These are phyloP conservation scores for Penicillium desertorum DNA, from an alignment of 495 filamentous ascomycete species.

Conservation along the genomic window DNA sequence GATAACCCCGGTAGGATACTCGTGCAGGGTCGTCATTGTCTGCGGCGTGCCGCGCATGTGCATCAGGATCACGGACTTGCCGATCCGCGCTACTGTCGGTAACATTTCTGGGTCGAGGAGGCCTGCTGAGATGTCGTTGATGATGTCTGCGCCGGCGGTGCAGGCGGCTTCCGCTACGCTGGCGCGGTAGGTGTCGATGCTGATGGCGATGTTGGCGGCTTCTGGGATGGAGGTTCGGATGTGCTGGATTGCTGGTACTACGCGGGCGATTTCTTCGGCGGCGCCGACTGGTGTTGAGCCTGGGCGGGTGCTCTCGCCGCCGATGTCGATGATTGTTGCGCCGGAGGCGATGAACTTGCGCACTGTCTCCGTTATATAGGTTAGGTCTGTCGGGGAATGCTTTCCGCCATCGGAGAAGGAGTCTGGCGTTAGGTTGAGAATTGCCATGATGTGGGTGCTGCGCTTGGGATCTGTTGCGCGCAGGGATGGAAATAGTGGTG, in stretches of 20 bases:
- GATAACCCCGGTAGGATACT: conserved; percentile 77
- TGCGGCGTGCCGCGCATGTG: conserved; percentile 89
- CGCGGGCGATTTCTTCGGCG: conserved; percentile 72
- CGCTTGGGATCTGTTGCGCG: conserved; percentile 62
- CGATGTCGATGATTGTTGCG: conserved; percentile 85
- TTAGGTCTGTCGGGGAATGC: conserved; percentile 46
- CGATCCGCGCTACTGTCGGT: conserved; percentile 70
- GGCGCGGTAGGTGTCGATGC: conserved; percentile 90
- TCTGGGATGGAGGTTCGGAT: conserved; percentile 65
- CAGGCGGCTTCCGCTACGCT: conserved; percentile 79
- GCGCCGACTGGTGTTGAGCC: conserved; percentile 61
- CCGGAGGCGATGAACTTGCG: conserved; percentile 60
- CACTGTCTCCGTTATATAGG: conserved; percentile 51
- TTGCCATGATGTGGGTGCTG: conserved; percentile 82
- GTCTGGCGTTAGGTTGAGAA: conserved; percentile 93
- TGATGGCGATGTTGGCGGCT: conserved; percentile 64
- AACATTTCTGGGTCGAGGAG: conserved; percentile 80
- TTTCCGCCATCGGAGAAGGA: conserved; percentile 92
- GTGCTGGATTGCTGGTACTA: conserved; percentile 72
- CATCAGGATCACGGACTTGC: conserved; percentile 86
- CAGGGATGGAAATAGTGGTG: conserved; percentile 55
- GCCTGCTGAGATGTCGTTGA: conserved; percentile 93
- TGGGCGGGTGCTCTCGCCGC: conserved; percentile 89
- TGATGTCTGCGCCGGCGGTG: conserved; percentile 81
- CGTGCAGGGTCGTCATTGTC: conserved; percentile 71